Evolutionary conservation across 2,329 filamentous ascomycete species (phyloP).

Genomic region (Calonectria ilicicola): DNA sequence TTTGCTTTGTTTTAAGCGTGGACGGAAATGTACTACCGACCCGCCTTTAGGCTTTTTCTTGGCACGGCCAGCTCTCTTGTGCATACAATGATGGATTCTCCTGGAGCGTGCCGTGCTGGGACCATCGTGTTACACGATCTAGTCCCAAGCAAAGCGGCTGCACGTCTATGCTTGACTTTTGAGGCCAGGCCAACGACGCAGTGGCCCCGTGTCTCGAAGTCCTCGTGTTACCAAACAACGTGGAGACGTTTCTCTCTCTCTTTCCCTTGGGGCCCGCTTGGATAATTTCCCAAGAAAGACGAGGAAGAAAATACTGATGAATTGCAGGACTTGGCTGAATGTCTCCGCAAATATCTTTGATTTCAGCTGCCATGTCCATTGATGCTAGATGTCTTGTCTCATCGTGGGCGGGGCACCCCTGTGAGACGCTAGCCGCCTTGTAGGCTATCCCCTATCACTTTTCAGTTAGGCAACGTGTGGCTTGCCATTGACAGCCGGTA

Average conservation of each 20-base stretch:
- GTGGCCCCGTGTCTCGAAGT: constrained; percentile 15
- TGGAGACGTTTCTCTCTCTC: not conserved
- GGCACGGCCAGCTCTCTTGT: constrained; percentile 23
- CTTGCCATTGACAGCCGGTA: constrained; percentile 18
- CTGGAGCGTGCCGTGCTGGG: constrained; percentile 3
- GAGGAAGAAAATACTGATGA: not conserved
- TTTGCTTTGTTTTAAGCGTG: constrained; percentile 30
- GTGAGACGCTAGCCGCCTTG: constrained; percentile 18
- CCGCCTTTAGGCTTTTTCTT: constrained; percentile 15
- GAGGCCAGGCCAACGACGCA: constrained; percentile 1
- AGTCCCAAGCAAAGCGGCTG: constrained; percentile 29
- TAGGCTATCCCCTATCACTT: constrained; percentile 32
- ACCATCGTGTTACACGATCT: constrained; percentile 34
- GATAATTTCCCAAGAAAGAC: not conserved
- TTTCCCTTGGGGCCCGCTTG: not conserved
- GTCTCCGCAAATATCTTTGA: not conserved
- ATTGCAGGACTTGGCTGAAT: not conserved
- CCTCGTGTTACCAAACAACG: not conserved
- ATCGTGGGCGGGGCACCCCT: constrained; percentile 13
- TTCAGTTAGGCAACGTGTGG: not conserved
- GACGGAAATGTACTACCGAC: constrained; percentile 22
- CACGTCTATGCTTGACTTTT: constrained; percentile 16
- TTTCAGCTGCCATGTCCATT: constrained; percentile 13
- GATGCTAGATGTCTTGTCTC: constrained; percentile 25
- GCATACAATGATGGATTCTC: constrained; percentile 1